phyloP scores from a whole-genome alignment of 768 basidiomycete species.

The Suillus weaverae region DNA sequence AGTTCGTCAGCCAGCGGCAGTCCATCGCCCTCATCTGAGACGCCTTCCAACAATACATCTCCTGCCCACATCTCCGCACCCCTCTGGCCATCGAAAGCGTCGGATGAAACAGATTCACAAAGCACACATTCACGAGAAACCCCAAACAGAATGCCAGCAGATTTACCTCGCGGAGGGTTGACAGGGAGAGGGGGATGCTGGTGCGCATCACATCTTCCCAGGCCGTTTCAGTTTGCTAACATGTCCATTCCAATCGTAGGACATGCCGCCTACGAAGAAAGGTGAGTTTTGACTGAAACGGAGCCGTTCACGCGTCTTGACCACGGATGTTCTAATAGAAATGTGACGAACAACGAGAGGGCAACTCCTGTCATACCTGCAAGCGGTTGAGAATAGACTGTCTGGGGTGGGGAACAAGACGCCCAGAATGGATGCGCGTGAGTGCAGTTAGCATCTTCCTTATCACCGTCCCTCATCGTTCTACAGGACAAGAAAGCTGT shows the following conservation, averaged over 20 bases:
- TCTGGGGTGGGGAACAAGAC: constrained; percentile 80
- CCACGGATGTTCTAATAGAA: constrained; percentile 48
- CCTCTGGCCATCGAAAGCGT: constrained; percentile 36
- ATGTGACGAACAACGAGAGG: constrained; percentile 85
- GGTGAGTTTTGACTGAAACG: constrained; percentile 41
- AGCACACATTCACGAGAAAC: constrained; percentile 35
- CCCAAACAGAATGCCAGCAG: constrained; percentile 46
- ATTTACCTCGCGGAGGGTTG: constrained; percentile 52
- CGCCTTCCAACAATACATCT: constrained; percentile 43
- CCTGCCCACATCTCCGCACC: constrained; percentile 40
- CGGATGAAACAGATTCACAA: constrained; percentile 33
- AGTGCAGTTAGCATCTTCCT: constrained; percentile 24
- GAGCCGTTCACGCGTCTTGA: neutral
- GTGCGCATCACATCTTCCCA: constrained; percentile 42
- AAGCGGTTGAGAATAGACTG: constrained; percentile 78
- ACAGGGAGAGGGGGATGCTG: constrained; percentile 79
- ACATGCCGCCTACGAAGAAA: constrained; percentile 83
- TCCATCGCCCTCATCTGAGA: constrained; percentile 48
- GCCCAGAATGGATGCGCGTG: constrained; percentile 91
- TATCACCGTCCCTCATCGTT: constrained; percentile 18
- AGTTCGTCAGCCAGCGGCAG: constrained; percentile 48
- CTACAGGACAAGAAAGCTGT: constrained; percentile 78
- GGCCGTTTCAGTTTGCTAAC: constrained; percentile 2
- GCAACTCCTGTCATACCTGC: constrained; percentile 80
- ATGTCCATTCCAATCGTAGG: constrained; percentile 41